phyloP scores from a whole-genome alignment of 495 filamentous ascomycete species.

The Penicillium diatomitis region DNA sequence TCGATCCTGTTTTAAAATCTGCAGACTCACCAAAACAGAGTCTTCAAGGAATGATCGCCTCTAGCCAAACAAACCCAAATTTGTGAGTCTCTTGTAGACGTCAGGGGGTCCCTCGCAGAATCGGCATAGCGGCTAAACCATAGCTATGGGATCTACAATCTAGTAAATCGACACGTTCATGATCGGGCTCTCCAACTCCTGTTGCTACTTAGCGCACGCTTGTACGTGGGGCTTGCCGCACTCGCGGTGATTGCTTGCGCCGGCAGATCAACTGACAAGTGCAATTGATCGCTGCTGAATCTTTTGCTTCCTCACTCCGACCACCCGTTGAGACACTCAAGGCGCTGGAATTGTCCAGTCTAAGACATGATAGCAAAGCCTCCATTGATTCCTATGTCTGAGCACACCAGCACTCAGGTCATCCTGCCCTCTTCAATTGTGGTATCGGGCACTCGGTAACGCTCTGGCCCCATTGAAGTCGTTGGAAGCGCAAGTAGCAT shows the following conservation, averaged over 20 bases:
- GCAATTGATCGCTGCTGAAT: conserved; percentile 7
- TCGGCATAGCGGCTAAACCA: too few relatives aligned
- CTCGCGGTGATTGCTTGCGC: conserved; percentile 1
- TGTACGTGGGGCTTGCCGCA: not conserved
- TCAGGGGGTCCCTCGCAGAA: too few relatives aligned
- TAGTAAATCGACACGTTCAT: too few relatives aligned
- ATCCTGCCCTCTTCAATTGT: too few relatives aligned
- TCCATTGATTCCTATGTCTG: not conserved
- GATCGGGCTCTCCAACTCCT: too few relatives aligned
- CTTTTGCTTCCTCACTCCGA: conserved; percentile 5
- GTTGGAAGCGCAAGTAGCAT: too few relatives aligned
- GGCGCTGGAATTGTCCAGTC: not conserved
- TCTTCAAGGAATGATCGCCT: conserved; percentile 1
- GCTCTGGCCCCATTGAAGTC: too few relatives aligned
- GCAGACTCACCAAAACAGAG: conserved; percentile 11
- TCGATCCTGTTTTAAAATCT: conserved; percentile 16
- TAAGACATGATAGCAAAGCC: not conserved
- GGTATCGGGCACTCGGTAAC: too few relatives aligned
- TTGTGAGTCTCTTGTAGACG: too few relatives aligned
- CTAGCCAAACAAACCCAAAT: too few relatives aligned
- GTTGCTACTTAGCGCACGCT: conserved; percentile 1
- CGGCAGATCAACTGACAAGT: conserved; percentile 19
- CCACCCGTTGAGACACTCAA: conserved; percentile 7
- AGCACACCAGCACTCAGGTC: not conserved
- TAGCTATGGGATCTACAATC: too few relatives aligned